Percentiles rank a stretch among this genome's conserved stretches.
These are phyloP conservation scores for Umbelopsis vinacea DNA, from an alignment of 192 early-diverging fungal genomes.

Conservation along the genomic window DNA sequence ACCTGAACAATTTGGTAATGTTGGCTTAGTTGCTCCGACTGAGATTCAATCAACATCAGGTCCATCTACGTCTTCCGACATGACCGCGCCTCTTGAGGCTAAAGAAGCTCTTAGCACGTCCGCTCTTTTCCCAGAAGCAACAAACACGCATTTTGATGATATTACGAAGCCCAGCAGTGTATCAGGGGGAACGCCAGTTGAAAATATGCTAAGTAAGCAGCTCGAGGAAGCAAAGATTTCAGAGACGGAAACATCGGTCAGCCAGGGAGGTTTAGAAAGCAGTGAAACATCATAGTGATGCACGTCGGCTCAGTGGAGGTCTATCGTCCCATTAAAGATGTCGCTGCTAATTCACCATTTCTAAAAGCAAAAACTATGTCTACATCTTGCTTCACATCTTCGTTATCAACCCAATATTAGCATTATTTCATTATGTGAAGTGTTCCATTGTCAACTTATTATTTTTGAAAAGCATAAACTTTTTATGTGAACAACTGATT, in stretches of 20 bases:
- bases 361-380: neutral
- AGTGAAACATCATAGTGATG: no score
- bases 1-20: neutral
- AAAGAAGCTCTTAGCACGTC: neutral
- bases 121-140: neutral
- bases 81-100: neutral
- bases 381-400: neutral
- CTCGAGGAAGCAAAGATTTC: slow-evolving; percentile 4
- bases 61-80: neutral
- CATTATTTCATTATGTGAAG: neutral
- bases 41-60: neutral
- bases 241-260: neutral
- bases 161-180: neutral
- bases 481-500: neutral
- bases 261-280: neutral
- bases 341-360: neutral
- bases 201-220: slow-evolving; percentile 10
- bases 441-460: neutral
- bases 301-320: no score
- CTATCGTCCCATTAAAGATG: no score
- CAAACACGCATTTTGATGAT: neutral
- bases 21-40: neutral
- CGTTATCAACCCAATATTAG: neutral
- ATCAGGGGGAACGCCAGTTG: neutral
- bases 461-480: neutral